Evolutionary conservation across 2,329 filamentous ascomycete genomes (phyloP).

Genomic region (Xenoacremonium recifei): DNA sequence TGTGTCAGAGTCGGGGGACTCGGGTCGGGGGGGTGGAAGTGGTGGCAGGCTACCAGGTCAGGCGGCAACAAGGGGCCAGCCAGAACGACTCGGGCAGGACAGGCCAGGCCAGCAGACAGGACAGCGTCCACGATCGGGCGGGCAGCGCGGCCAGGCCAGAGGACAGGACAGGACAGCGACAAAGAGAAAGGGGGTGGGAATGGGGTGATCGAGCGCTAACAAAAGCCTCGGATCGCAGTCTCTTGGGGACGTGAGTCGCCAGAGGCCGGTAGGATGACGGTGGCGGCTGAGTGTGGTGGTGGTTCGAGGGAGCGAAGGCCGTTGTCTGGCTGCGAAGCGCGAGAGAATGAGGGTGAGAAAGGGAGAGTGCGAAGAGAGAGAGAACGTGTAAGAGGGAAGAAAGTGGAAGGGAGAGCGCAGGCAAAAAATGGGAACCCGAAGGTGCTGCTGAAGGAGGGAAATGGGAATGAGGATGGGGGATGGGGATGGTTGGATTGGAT

Average conservation of each 20-base stretch:
- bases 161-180: slow-evolving; percentile 1
- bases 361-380: slow-evolving; percentile 21
- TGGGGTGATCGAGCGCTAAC: slow-evolving; percentile 45
- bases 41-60: too few relatives aligned
- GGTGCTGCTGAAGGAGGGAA: slow-evolving; percentile 7
- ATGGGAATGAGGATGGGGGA: slow-evolving; percentile 2
- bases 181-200: slow-evolving; percentile 17
- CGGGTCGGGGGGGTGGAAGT: too few relatives aligned
- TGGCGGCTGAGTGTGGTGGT: too few relatives aligned
- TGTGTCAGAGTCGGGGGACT: slow-evolving; percentile 23
- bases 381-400: slow-evolving; percentile 26
- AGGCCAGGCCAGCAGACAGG: slow-evolving; percentile 16
- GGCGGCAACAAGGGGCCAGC: slow-evolving; percentile 21
- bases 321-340: slow-evolving; percentile 14
- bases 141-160: too few relatives aligned
- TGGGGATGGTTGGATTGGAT: too few relatives aligned
- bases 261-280: too few relatives aligned
- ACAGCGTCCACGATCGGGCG: too few relatives aligned
- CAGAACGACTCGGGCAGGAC: too few relatives aligned
- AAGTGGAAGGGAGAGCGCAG: slow-evolving; percentile 24
- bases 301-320: slow-evolving; percentile 14
- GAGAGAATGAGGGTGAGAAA: slow-evolving; percentile 24
- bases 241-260: too few relatives aligned
- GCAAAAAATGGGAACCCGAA: slow-evolving; percentile 22
- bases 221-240: slow-evolving; percentile 41